Percentiles rank a stretch among this genome's conserved stretches.
phyloP scores from a whole-genome alignment of 1,284 basidiomycete genomes.

The Wolfiporia cocos region DNA sequence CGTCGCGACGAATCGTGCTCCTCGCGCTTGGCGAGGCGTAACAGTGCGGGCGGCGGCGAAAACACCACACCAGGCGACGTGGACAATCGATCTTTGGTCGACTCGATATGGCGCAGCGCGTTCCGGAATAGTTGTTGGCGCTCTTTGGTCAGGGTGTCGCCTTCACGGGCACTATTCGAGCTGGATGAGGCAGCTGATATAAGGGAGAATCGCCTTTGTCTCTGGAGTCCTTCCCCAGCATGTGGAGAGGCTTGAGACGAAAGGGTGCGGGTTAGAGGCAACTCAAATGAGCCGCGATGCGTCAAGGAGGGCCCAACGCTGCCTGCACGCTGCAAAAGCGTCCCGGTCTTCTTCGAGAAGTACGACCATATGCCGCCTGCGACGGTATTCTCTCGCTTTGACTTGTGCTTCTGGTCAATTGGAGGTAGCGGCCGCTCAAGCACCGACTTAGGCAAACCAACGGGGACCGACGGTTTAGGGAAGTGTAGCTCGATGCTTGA shows the following conservation, averaged over 20 bases:
- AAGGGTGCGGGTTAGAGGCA: conserved; percentile 17
- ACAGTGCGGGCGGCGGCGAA: conserved; percentile 39
- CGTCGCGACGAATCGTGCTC: conserved; percentile 28
- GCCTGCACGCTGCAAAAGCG: conserved; percentile 26
- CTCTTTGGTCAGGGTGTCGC: conserved; percentile 1
- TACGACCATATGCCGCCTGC: conserved; percentile 33
- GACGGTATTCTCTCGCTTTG: conserved; percentile 23
- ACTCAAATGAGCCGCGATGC: conserved; percentile 34
- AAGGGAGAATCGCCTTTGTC: conserved; percentile 42
- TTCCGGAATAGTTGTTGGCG: conserved; percentile 29
- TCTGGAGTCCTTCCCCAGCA: conserved; percentile 14
- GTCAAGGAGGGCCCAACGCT: conserved; percentile 27
- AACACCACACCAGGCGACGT: conserved; percentile 46
- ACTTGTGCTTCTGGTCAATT: conserved; percentile 15
- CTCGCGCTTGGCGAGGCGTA: conserved; percentile 44
- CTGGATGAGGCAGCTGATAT: conserved; percentile 24
- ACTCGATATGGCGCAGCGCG: conserved; percentile 35
- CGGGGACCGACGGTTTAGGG: conserved; percentile 24
- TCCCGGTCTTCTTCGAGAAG: conserved; percentile 36
- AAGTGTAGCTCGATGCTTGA: conserved; percentile 41
- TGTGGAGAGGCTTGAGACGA: conserved; percentile 6
- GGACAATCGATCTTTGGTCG: conserved; percentile 36
- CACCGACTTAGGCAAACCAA: conserved; percentile 15
- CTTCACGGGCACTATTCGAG: conserved; percentile 5
- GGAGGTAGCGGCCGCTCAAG: conserved; percentile 14